Percentiles rank a stretch among this genome's conserved stretches.
phyloP scores from a whole-genome alignment of 371 early-diverging fungal species.

The Mortierella polycephala region DNA sequence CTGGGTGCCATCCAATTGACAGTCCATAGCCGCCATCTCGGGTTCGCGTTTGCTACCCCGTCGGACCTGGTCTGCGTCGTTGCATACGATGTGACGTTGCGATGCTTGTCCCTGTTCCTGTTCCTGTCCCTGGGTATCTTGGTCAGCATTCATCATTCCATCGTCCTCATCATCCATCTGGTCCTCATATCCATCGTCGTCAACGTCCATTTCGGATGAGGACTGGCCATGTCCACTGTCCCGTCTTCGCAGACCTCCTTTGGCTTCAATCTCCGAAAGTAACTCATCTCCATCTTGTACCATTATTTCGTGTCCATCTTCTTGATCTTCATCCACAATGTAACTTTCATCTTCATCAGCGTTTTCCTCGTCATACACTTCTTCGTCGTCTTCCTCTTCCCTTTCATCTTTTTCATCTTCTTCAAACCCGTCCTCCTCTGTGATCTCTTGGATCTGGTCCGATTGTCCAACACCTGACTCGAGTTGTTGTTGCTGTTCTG shows the following conservation, averaged over 20 bases:
- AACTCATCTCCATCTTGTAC: slow-evolving; percentile 28
- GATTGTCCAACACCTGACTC: not conserved
- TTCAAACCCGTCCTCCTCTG: slow-evolving; percentile 9
- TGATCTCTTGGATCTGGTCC: slow-evolving; percentile 4
- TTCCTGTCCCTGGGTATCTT: not conserved
- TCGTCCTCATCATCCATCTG: slow-evolving; percentile 26
- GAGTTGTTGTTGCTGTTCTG: no score
- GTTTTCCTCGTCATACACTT: slow-evolving; percentile 2
- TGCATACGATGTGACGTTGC: not conserved
- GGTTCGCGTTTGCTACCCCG: slow-evolving; percentile 21
- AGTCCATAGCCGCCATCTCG: slow-evolving; percentile 28
- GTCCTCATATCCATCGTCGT: slow-evolving; percentile 34
- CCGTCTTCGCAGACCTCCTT: slow-evolving; percentile 48
- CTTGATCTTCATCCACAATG: slow-evolving; percentile 7
- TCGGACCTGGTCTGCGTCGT: not conserved
- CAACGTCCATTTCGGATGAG: slow-evolving; percentile 47
- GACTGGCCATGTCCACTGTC: slow-evolving; percentile 51
- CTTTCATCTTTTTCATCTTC: slow-evolving; percentile 10
- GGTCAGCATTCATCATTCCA: slow-evolving; percentile 3
- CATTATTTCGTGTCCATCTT: slow-evolving; percentile 7
- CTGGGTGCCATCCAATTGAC: slow-evolving; percentile 12
- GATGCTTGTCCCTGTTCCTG: slow-evolving; percentile 5
- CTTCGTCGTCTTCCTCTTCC: not conserved
- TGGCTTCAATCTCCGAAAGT: slow-evolving; percentile 41
- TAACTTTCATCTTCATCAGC: slow-evolving; percentile 21